A percentile compares a stretch with the other conserved stretches of the same genome.
phyloP scores from a whole-genome alignment of 495 filamentous ascomycete species.

The Bacidia rubella region DNA sequence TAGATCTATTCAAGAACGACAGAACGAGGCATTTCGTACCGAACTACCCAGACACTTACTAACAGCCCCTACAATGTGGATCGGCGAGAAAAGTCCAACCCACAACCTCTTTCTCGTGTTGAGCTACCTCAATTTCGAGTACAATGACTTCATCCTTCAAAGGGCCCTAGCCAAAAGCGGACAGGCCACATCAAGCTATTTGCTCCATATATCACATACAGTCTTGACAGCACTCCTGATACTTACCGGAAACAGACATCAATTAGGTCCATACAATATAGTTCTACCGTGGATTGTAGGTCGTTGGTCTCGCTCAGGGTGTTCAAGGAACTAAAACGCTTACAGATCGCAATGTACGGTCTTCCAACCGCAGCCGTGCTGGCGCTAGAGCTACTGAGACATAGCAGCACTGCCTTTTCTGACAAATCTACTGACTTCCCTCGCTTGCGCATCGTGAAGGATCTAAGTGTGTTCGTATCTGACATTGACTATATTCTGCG shows the following conservation, averaged over 20 bases:
- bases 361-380: constrained; percentile 46
- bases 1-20: background rate
- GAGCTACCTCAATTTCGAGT: constrained; percentile 37
- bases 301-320: background rate
- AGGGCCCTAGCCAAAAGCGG: constrained; percentile 40
- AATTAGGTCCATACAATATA: constrained; percentile 33
- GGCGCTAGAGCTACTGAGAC: constrained; percentile 46
- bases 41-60: background rate
- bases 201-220: constrained; percentile 28
- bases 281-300: constrained; percentile 47
- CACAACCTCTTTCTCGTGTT: constrained; percentile 24
- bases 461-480: constrained; percentile 50
- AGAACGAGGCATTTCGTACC: background rate
- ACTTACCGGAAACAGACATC: constrained; percentile 33
- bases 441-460: constrained; percentile 47
- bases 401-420: constrained; percentile 32
- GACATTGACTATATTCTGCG: constrained; percentile 37
- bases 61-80: constrained; percentile 12
- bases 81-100: constrained; percentile 18
- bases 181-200: constrained; percentile 25
- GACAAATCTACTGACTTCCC: constrained; percentile 28
- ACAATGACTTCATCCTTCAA: constrained; percentile 47
- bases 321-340: constrained; percentile 2
- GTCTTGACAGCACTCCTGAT: constrained; percentile 33
- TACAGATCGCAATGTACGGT: constrained; percentile 37